phyloP scores from a whole-genome alignment of 73 alveolate species.

The Tetrahymena borealis region DNA sequence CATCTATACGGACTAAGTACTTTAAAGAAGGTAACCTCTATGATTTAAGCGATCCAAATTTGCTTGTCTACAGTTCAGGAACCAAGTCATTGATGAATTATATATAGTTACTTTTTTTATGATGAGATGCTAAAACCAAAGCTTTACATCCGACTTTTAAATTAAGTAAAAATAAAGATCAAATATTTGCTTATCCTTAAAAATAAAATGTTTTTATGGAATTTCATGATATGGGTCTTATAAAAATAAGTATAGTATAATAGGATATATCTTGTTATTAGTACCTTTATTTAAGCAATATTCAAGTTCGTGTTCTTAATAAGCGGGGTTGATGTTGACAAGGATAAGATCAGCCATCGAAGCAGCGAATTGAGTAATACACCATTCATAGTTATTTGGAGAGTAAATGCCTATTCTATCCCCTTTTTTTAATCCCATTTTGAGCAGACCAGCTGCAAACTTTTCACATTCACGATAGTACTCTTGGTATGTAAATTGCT shows the following conservation, averaged over 20 bases:
- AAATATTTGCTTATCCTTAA: neutral
- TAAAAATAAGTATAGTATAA: too few species aligned
- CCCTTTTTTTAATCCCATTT: slow-evolving; percentile 67
- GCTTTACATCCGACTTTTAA: slow-evolving; percentile 50
- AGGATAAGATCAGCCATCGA: slow-evolving; percentile 68
- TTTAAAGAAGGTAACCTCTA: slow-evolving; percentile 36
- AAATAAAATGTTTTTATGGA: neutral
- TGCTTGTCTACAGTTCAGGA: slow-evolving; percentile 45
- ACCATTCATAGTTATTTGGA: slow-evolving; percentile 75
- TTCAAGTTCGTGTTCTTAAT: slow-evolving; percentile 51
- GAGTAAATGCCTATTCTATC: slow-evolving; percentile 76
- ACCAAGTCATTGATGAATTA: slow-evolving; percentile 44
- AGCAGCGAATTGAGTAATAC: slow-evolving; percentile 60
- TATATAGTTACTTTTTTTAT: slow-evolving; percentile 57
- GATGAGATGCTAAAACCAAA: slow-evolving; percentile 54
- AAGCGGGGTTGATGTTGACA: slow-evolving; percentile 85
- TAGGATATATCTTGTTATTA: neutral
- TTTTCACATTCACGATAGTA: slow-evolving; percentile 42
- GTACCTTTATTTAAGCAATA: slow-evolving; percentile 17
- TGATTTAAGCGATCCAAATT: slow-evolving; percentile 18
- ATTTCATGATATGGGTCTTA: neutral
- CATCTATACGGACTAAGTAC: slow-evolving; percentile 43
- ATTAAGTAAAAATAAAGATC: neutral
- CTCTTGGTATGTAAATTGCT: slow-evolving; percentile 47
- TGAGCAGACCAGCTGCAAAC: slow-evolving; percentile 70